Percentiles rank a stretch among this genome's conserved stretches.
These are phyloP conservation scores for Balamuthia mandrillaris DNA, from an alignment of 208 protist genomes.

Conservation along the genomic window DNA sequence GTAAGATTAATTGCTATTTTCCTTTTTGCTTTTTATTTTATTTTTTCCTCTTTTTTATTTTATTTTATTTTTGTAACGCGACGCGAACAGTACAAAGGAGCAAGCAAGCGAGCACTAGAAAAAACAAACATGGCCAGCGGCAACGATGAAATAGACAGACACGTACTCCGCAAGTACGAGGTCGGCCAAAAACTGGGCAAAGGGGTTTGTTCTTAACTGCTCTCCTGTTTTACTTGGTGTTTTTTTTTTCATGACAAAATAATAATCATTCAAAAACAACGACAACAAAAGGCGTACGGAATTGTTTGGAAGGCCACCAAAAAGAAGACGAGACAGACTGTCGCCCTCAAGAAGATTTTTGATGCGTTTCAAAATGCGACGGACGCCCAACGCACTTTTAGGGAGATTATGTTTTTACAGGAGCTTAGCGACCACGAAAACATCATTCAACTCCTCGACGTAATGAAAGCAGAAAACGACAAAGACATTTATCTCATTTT, in stretches of 20 bases:
- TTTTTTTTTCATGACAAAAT: background rate
- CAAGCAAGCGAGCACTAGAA: background rate
- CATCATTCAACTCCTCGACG: constrained; percentile 92
- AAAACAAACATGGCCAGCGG: constrained; percentile 12
- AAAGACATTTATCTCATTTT: constrained; percentile 97
- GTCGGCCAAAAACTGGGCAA: constrained; percentile 89
- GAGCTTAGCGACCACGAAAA: constrained; percentile 90
- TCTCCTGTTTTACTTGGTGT: background rate
- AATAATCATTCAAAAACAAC: background rate
- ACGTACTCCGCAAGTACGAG: constrained; percentile 89
- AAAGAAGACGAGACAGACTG: constrained; percentile 82
- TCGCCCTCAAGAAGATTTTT: constrained; percentile 93
- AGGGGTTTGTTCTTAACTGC: constrained; percentile 61
- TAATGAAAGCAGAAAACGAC: constrained; percentile 93
- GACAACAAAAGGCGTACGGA: constrained; percentile 88
- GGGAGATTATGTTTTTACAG: constrained; percentile 93
- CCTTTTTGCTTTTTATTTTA: too few species aligned
- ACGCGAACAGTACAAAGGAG: background rate
- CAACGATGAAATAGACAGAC: constrained; percentile 80
- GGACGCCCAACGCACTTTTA: constrained; percentile 86
- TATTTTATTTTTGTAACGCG: too few species aligned
- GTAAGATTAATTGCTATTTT: too few species aligned
- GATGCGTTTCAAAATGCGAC: constrained; percentile 82
- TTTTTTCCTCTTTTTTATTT: too few species aligned
- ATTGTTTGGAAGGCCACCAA: constrained; percentile 90